Evolutionary conservation across 2,329 filamentous ascomycete genomes (phyloP).

Genomic region (Stemphylium vesicarium): DNA sequence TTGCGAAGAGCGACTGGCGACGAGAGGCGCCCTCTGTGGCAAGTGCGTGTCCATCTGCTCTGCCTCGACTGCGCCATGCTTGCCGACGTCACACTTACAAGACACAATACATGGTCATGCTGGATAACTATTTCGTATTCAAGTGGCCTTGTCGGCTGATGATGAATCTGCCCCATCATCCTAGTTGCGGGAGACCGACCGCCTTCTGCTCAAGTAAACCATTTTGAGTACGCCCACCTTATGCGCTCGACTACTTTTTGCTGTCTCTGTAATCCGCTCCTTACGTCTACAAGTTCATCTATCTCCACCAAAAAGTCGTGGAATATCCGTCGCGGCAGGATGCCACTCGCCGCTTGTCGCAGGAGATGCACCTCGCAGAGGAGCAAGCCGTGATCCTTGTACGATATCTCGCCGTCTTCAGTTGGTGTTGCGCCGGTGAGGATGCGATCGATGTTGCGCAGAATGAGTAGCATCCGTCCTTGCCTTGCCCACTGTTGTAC

Average conservation of each 20-base stretch:
- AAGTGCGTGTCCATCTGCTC: too few species aligned
- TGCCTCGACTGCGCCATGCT: neutral
- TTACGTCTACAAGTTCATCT: constrained; percentile 81
- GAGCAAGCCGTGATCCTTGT: constrained; percentile 90
- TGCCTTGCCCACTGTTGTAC: constrained; percentile 69
- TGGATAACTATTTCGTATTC: neutral
- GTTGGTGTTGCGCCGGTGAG: constrained; percentile 61
- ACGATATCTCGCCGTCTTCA: constrained; percentile 77
- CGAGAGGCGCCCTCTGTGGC: too few species aligned
- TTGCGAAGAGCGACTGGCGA: constrained; percentile 2
- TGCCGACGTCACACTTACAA: neutral
- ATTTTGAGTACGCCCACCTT: constrained; percentile 87
- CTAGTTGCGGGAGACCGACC: neutral
- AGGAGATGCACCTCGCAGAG: constrained; percentile 89
- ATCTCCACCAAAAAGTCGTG: constrained; percentile 90
- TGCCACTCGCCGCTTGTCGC: constrained; percentile 67
- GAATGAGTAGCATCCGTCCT: constrained; percentile 74
- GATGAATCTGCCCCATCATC: neutral
- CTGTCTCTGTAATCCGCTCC: constrained; percentile 78
- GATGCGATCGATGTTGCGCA: constrained; percentile 86
- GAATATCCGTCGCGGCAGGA: constrained; percentile 76
- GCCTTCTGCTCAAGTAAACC: constrained; percentile 53
- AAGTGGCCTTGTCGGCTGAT: constrained; percentile 1
- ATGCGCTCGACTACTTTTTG: constrained; percentile 81
- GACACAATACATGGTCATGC: neutral